Evolutionary conservation across 495 filamentous ascomycete species (phyloP).

Genomic region (Hypoxylon cercidicola): DNA sequence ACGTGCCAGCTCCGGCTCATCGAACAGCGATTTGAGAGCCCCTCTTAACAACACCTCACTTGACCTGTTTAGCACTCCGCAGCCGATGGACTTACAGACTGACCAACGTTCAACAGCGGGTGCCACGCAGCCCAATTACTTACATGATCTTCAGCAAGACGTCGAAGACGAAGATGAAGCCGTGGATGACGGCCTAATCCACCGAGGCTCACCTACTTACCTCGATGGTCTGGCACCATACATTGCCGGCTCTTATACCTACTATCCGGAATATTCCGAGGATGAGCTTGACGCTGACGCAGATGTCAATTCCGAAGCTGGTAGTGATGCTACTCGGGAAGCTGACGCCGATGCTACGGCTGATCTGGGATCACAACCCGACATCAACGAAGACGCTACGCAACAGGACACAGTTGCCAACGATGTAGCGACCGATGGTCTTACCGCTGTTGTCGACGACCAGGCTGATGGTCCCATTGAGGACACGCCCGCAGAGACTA

Average conservation of each 20-base stretch:
- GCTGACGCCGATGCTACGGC: not conserved
- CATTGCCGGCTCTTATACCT: conserved; percentile 29
- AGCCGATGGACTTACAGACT: not conserved
- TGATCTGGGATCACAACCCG: not conserved
- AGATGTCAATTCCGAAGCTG: not conserved
- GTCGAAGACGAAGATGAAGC: not conserved
- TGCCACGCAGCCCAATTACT: too few species aligned
- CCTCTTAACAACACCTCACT: not conserved
- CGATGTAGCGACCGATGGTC: not conserved
- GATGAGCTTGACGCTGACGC: conserved; percentile 22
- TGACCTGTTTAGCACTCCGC: not conserved
- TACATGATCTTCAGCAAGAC: not conserved
- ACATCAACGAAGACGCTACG: conserved; percentile 18
- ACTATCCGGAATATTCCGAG: conserved; percentile 35
- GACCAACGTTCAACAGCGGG: too few species aligned
- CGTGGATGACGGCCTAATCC: conserved; percentile 1
- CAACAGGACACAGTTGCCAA: conserved; percentile 12
- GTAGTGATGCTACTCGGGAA: conserved; percentile 3
- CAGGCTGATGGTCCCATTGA: conserved; percentile 18
- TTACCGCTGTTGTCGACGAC: not conserved
- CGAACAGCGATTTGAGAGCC: conserved; percentile 22
- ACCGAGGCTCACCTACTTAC: conserved; percentile 26
- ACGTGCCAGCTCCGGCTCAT: conserved; percentile 32
- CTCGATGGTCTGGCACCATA: conserved; percentile 46
- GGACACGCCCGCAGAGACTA: conserved; percentile 40